A percentile compares a stretch with the other conserved stretches of the same genome.
phyloP scores from a whole-genome alignment of 139 green algal species.

The Tetradesmus obliquus region DNA sequence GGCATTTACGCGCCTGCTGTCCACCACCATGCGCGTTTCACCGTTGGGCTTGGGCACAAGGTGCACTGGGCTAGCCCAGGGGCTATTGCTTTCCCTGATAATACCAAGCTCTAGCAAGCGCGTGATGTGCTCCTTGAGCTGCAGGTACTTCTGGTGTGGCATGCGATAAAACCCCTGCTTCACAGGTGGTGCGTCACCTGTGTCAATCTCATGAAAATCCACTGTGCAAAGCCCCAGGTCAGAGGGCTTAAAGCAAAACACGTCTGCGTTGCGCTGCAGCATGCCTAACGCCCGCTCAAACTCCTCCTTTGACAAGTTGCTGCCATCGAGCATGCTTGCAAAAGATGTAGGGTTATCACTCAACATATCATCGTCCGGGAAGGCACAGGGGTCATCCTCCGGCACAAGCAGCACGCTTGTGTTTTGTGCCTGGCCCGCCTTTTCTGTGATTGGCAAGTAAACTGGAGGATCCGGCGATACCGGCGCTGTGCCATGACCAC shows the following conservation, averaged over 20 bases:
- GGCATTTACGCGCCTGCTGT: constrained; percentile 25
- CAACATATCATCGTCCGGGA: constrained; percentile 9
- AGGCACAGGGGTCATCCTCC: neutral
- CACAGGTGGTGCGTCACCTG: neutral
- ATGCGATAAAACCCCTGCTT: neutral
- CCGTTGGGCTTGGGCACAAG: constrained; percentile 33
- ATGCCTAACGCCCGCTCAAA: neutral
- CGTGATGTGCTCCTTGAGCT: neutral
- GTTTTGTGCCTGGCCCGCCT: no score
- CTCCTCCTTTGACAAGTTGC: neutral
- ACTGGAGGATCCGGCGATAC: no score
- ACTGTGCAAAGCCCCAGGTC: neutral
- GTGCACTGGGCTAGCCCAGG: neutral
- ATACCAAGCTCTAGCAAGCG: neutral
- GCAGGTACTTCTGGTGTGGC: neutral
- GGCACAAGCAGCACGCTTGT: no score
- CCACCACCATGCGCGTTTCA: constrained; percentile 22
- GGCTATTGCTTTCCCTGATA: neutral
- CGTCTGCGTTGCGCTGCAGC: neutral
- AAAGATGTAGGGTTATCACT: neutral
- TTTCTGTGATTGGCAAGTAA: no score
- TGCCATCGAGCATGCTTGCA: neutral
- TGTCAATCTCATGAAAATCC: neutral
- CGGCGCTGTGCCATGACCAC: no score
- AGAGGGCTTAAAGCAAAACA: neutral